phyloP scores from a whole-genome alignment of 495 filamentous ascomycete species.

The Xylaria acuta region DNA sequence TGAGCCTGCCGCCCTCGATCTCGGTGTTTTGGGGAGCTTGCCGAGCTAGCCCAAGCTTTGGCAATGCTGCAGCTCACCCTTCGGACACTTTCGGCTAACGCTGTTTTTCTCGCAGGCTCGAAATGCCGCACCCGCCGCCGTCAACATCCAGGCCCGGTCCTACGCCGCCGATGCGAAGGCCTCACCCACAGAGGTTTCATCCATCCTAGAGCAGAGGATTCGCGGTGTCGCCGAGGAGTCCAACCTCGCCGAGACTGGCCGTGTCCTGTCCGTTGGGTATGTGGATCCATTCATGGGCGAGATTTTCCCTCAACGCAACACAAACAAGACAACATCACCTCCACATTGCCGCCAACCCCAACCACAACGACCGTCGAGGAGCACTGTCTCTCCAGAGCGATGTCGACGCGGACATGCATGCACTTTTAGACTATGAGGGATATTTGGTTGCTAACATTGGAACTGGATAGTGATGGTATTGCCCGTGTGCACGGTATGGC shows the following conservation, averaged over 20 bases:
- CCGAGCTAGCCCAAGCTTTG: slow-evolving; percentile 41
- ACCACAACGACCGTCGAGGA: slow-evolving; percentile 27
- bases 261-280: slow-evolving; percentile 99
- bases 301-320: slow-evolving; percentile 35
- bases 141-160: slow-evolving; percentile 81
- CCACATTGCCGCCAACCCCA: slow-evolving; percentile 15
- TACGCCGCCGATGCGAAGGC: slow-evolving; percentile 96
- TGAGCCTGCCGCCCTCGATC: slow-evolving; percentile 44
- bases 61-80: slow-evolving; percentile 38
- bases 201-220: slow-evolving; percentile 98
- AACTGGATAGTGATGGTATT: slow-evolving; percentile 89
- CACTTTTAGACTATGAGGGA: slow-evolving; percentile 24
- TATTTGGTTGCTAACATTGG: slow-evolving; percentile 47
- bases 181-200: slow-evolving; percentile 95
- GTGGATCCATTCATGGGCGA: slow-evolving; percentile 51
- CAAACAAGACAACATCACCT: slow-evolving; percentile 9
- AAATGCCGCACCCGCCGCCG: slow-evolving; percentile 78
- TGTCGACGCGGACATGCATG: neutral
- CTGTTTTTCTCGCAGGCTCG: slow-evolving; percentile 69
- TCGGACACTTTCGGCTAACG: slow-evolving; percentile 56
- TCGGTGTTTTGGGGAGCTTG: slow-evolving; percentile 41
- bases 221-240: slow-evolving; percentile 97
- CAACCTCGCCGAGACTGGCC: slow-evolving; percentile 95
- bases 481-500: slow-evolving; percentile 99
- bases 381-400: slow-evolving; percentile 6